Evolutionary conservation across 768 basidiomycete genomes (phyloP).

Genomic region (Boletellus sp.): DNA sequence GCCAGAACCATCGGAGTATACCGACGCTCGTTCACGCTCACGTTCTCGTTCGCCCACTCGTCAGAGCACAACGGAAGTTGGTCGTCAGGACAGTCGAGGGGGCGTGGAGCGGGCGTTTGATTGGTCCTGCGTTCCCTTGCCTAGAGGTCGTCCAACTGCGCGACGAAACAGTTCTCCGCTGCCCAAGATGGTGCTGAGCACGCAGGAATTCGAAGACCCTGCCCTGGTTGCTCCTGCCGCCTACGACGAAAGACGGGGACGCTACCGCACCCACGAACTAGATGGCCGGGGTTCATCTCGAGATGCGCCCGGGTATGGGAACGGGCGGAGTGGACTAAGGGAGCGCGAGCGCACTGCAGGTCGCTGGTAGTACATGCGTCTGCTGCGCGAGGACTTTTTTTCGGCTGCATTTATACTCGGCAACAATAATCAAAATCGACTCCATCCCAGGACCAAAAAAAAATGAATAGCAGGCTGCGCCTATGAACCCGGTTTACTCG

Average conservation of each 20-base stretch:
- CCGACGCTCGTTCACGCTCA: constrained; percentile 41
- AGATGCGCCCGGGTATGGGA: constrained; percentile 60
- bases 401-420: neutral
- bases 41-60: constrained; percentile 40
- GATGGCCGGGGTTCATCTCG: constrained; percentile 38
- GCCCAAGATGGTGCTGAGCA: constrained; percentile 43
- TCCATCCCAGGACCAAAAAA: constrained; percentile 5
- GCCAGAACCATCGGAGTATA: constrained; percentile 31
- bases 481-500: constrained; percentile 18
- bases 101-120: constrained; percentile 46
- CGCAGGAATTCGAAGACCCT: constrained; percentile 32
- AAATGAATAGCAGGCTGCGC: constrained; percentile 22
- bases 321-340: constrained; percentile 61
- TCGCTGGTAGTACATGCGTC: constrained; percentile 20
- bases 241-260: constrained; percentile 44
- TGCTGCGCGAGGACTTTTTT: constrained; percentile 1
- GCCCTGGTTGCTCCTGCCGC: constrained; percentile 21
- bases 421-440: constrained; percentile 14
- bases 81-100: constrained; percentile 25
- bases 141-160: constrained; percentile 42
- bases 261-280: constrained; percentile 52
- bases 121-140: constrained; percentile 41
- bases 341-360: constrained; percentile 36
- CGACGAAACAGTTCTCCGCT: constrained; percentile 61
- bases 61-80: constrained; percentile 12